Evolutionary conservation across 257 asterid species (phyloP).

Genomic region (Pogostemon cablin): DNA sequence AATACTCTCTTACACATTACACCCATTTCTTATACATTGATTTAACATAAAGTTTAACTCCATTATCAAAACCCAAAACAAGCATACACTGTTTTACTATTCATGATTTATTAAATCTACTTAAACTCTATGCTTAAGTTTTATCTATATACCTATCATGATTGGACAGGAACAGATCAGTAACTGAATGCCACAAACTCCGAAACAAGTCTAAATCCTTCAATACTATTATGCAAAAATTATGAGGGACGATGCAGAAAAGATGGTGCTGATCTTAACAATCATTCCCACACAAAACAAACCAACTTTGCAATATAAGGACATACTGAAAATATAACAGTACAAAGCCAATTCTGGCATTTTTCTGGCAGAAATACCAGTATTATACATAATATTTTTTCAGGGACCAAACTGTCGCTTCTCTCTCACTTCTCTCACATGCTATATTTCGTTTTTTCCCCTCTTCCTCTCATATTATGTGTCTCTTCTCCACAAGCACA

Average conservation of each 20-base stretch:
- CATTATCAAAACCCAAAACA: too few species aligned
- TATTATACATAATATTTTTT: background rate
- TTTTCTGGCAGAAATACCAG: background rate
- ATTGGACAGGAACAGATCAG: background rate
- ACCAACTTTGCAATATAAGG: too few species aligned
- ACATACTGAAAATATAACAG: too few species aligned
- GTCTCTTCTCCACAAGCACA: conserved; percentile 13
- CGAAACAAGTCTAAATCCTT: background rate
- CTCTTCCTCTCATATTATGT: background rate
- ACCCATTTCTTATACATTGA: too few species aligned
- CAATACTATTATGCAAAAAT: background rate
- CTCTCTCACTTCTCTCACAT: background rate
- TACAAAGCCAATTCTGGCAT: background rate
- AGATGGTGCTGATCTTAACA: background rate
- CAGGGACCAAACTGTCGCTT: conserved; percentile 6
- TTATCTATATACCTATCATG: background rate
- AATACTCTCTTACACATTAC: too few species aligned
- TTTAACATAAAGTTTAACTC: too few species aligned
- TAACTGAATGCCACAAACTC: background rate
- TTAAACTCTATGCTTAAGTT: background rate
- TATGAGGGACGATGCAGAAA: background rate
- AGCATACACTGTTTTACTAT: too few species aligned
- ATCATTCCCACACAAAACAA: too few species aligned
- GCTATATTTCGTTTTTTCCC: background rate
- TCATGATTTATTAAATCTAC: too few species aligned